phyloP scores from a whole-genome alignment of 1,284 basidiomycete genomes.

The Ceratobasidium theobromae region DNA sequence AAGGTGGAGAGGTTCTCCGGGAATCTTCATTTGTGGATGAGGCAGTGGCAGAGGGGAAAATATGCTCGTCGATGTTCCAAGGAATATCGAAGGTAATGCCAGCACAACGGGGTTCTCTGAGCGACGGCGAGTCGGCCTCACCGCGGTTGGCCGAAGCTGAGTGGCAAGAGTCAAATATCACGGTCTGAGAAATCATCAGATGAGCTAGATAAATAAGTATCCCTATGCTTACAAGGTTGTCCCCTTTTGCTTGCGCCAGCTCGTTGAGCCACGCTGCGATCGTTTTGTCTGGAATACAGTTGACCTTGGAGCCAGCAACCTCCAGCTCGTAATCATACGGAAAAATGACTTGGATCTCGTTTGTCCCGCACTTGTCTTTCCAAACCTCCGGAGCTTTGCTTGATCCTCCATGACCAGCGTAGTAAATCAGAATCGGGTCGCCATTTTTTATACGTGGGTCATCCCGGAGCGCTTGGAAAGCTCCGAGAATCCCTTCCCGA shows the following conservation, averaged over 20 bases:
- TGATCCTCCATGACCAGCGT: slow-evolving; percentile 17
- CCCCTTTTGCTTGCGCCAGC: slow-evolving; percentile 3
- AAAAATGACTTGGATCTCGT: slow-evolving; percentile 23
- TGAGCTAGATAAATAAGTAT: neutral
- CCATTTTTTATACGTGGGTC: slow-evolving; percentile 6
- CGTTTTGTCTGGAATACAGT: slow-evolving; percentile 23
- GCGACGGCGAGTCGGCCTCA: neutral
- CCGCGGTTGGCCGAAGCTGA: slow-evolving; percentile 13
- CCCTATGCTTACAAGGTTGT: slow-evolving; percentile 9
- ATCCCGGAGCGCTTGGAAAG: neutral
- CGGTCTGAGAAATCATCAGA: neutral
- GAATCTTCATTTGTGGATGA: neutral
- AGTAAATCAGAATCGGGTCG: slow-evolving; percentile 21
- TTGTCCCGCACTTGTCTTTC: neutral
- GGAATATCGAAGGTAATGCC: neutral
- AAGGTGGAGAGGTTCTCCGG: neutral
- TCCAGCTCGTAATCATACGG: slow-evolving; percentile 1
- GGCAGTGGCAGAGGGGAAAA: neutral
- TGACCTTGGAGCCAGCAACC: neutral
- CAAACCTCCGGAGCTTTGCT: neutral
- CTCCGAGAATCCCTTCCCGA: neutral
- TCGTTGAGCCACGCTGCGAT: slow-evolving; percentile 10
- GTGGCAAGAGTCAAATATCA: slow-evolving; percentile 23
- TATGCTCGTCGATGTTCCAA: slow-evolving; percentile 1
- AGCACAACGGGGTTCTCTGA: neutral